phyloP scores from a whole-genome alignment of 495 filamentous ascomycete species.

The Opeltia flavorubescens region DNA sequence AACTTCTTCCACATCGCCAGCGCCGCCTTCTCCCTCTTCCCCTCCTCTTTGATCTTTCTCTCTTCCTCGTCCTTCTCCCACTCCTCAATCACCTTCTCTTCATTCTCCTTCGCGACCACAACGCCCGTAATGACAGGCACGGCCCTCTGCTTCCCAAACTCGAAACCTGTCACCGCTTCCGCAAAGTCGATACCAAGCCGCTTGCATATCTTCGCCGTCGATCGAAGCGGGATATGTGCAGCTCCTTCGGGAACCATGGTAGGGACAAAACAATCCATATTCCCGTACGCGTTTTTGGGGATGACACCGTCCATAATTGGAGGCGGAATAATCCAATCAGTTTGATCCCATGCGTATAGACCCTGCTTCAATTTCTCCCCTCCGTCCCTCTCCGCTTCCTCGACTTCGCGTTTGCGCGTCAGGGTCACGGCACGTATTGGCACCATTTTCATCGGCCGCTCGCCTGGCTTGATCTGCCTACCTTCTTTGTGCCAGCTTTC shows the following conservation, averaged over 20 bases:
- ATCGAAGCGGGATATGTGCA: constrained; percentile 65
- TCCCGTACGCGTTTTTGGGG: constrained; percentile 88
- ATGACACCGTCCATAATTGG: constrained; percentile 73
- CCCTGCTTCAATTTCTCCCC: constrained; percentile 79
- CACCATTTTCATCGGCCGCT: constrained; percentile 68
- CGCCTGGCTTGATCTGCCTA: constrained; percentile 52
- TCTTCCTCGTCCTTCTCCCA: constrained; percentile 74
- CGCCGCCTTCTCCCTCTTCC: constrained; percentile 62
- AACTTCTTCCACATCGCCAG: constrained; percentile 77
- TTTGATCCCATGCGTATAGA: constrained; percentile 73
- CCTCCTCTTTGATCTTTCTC: constrained; percentile 60
- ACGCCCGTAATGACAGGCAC: constrained; percentile 86
- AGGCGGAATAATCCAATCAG: constrained; percentile 82
- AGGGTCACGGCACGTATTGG: constrained; percentile 85
- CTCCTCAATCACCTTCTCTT: constrained; percentile 60
- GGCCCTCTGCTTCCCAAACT: constrained; percentile 86
- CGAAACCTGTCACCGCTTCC: constrained; percentile 91
- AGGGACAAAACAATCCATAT: constrained; percentile 89
- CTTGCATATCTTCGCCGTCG: constrained; percentile 66
- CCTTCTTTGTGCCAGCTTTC: constrained; percentile 99
- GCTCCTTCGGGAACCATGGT: constrained; percentile 84
- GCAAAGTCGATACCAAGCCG: constrained; percentile 77
- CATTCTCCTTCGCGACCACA: constrained; percentile 69
- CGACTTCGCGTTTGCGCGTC: constrained; percentile 76
- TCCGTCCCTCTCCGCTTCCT: constrained; percentile 60